Evolutionary conservation across 768 basidiomycete species (phyloP).

Genomic region (Amanita polypyramis): DNA sequence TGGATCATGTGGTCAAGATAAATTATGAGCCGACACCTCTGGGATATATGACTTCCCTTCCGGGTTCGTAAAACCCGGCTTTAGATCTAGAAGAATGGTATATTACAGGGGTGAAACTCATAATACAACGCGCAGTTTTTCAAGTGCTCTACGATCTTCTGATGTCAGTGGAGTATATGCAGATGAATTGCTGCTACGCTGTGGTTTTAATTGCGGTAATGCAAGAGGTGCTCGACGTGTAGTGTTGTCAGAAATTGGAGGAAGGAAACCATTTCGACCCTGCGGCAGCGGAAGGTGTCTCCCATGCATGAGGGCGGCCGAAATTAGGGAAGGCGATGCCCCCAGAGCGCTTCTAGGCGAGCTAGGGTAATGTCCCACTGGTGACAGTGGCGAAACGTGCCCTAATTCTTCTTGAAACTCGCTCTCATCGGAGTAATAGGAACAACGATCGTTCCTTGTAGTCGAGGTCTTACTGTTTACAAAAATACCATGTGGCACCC

Average conservation of each 20-base stretch:
- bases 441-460: slow-evolving; percentile 29
- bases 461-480: slow-evolving; percentile 51
- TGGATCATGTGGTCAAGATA: background rate
- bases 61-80: background rate
- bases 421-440: slow-evolving; percentile 36
- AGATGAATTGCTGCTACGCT: slow-evolving; percentile 11
- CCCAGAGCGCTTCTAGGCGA: slow-evolving; percentile 11
- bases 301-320: slow-evolving; percentile 4
- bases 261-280: slow-evolving; percentile 12
- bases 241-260: slow-evolving; percentile 15
- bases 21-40: background rate
- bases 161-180: slow-evolving; percentile 34
- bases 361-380: slow-evolving; percentile 13
- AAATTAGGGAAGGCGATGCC: slow-evolving; percentile 9
- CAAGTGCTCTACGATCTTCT: slow-evolving; percentile 50
- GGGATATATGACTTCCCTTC: too few species aligned
- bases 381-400: slow-evolving; percentile 11
- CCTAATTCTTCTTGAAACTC: slow-evolving; percentile 25
- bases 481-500: slow-evolving; percentile 63
- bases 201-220: slow-evolving; percentile 17
- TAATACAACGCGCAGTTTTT: slow-evolving; percentile 43
- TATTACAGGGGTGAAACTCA: slow-evolving; percentile 15
- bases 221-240: slow-evolving; percentile 13
- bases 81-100: background rate
- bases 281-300: slow-evolving; percentile 5